Conservation (phyloP, 2,329 filamentous ascomycete genomes). For the Cladosporium halotolerans region DNA sequence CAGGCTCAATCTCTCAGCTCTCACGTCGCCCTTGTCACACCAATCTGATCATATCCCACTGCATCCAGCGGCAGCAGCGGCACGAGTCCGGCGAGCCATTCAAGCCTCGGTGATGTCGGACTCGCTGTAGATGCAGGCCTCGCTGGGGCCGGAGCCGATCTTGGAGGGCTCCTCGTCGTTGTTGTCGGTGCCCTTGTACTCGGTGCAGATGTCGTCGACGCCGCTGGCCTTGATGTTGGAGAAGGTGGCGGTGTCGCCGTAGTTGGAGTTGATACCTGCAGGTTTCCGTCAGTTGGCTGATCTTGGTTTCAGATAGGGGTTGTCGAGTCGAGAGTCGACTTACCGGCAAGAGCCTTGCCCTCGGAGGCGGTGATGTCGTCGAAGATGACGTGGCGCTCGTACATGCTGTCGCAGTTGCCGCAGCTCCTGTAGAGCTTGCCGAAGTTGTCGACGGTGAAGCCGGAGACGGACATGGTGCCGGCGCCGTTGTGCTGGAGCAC, state of each 20-base stretch:
- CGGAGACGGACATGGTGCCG: neutral
- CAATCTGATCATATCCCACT: neutral
- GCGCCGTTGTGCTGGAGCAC: slow-evolving; percentile 18
- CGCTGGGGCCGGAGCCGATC: slow-evolving; percentile 10
- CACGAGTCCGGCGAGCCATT: neutral
- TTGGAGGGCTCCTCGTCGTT: slow-evolving; percentile 8
- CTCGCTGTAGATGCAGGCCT: slow-evolving; percentile 13
- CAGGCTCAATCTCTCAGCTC: neutral
- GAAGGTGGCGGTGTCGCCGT: slow-evolving; percentile 11
- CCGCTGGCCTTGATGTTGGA: slow-evolving; percentile 3
- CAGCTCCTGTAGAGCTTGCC: slow-evolving; percentile 10
- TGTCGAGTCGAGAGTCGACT: neutral
- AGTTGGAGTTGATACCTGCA: slow-evolving; percentile 21
- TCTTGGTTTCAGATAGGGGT: neutral
- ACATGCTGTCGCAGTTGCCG: slow-evolving; percentile 7
- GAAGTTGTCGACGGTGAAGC: slow-evolving; percentile 9
- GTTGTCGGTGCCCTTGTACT: slow-evolving; percentile 14
- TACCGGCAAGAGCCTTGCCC: slow-evolving; percentile 9
- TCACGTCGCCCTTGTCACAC: neutral
- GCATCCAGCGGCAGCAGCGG: neutral
- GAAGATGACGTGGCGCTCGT: slow-evolving; percentile 9
- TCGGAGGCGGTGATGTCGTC: slow-evolving; percentile 4
- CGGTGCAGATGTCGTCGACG: slow-evolving; percentile 7
- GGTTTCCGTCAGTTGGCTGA: neutral
- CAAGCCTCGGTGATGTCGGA: slow-evolving; percentile 21